Evolutionary conservation across 768 basidiomycete genomes (phyloP).

Genomic region (Naganishia vaughanmartiniae): DNA sequence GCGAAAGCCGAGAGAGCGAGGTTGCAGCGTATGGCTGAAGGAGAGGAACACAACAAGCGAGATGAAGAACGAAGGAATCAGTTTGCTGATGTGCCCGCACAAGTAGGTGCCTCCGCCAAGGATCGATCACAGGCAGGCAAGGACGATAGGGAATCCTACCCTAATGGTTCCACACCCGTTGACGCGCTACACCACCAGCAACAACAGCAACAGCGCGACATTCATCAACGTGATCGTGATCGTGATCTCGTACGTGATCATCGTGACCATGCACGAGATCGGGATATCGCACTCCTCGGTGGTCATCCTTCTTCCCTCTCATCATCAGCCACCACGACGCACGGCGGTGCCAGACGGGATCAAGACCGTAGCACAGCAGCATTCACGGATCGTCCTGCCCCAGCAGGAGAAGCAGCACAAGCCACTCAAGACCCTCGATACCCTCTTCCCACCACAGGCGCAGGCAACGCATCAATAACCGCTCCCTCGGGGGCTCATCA

Average conservation of each 20-base stretch:
- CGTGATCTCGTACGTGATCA: constrained; percentile 3
- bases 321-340: neutral
- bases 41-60: constrained; percentile 20
- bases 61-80: constrained; percentile 24
- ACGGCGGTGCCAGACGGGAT: neutral
- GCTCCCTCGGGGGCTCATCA: neutral
- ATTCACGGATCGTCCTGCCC: neutral
- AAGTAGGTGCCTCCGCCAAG: neutral
- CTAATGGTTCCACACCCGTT: neutral
- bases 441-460: neutral
- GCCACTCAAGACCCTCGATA: neutral
- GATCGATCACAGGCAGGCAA: constrained; percentile 2
- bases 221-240: constrained; percentile 19
- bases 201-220: constrained; percentile 12
- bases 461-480: neutral
- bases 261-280: neutral
- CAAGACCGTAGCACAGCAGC: neutral
- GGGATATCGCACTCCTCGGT: constrained; percentile 10
- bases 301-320: constrained; percentile 12
- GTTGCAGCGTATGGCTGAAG: constrained; percentile 36
- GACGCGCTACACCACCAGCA: constrained; percentile 3
- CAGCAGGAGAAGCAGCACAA: neutral
- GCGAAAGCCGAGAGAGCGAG: constrained; percentile 41
- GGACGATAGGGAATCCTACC: constrained; percentile 15
- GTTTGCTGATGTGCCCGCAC: neutral